Evolutionary conservation across 176 grass and related monocot genomes (phyloP).

Genomic region (Saccharum spontaneum): DNA sequence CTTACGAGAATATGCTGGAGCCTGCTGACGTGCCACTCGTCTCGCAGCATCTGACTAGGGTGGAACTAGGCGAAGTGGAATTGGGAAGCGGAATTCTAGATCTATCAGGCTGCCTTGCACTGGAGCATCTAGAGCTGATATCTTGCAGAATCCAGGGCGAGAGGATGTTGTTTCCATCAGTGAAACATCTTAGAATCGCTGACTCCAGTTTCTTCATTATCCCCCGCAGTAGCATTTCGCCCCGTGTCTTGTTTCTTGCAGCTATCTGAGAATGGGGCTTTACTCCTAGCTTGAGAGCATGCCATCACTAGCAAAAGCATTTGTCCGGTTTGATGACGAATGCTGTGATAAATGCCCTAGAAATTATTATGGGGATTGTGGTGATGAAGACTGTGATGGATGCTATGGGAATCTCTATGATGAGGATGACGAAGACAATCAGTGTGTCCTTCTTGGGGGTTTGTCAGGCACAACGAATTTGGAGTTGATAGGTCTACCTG

Average conservation of each 20-base stretch:
- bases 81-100: background rate
- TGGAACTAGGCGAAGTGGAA: background rate
- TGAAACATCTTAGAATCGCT: background rate
- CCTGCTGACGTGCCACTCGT: background rate
- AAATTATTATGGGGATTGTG: background rate
- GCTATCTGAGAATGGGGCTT: background rate
- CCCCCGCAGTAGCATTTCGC: background rate
- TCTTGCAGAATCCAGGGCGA: background rate
- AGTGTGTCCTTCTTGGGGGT: slow-evolving; percentile 6
- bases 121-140: slow-evolving; percentile 2
- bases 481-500: background rate
- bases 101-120: background rate
- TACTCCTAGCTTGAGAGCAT: slow-evolving; percentile 6
- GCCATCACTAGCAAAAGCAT: background rate
- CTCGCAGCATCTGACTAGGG: background rate
- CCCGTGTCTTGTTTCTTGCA: slow-evolving; percentile 6
- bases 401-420: background rate
- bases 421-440: background rate
- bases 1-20: background rate
- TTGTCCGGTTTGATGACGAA: background rate
- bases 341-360: background rate
- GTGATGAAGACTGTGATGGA: background rate
- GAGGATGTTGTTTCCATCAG: background rate
- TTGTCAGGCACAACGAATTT: slow-evolving; percentile 14
- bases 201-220: background rate